Conservation (phyloP, 1,284 basidiomycete species). For the Meripilus lineatus region DNA sequence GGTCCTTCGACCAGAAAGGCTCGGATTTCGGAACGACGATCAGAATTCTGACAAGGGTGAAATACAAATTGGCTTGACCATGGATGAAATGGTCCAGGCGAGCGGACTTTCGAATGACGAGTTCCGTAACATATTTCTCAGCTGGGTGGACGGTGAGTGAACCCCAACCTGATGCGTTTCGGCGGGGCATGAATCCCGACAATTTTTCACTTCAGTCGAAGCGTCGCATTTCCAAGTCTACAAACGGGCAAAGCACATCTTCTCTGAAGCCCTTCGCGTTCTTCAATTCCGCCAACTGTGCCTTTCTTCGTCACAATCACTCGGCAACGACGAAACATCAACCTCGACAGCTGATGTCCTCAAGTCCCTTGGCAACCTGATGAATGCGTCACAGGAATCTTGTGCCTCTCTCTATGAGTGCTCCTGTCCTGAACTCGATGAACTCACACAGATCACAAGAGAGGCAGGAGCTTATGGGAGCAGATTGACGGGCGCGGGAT, state of each 20-base stretch:
- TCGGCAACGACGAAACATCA: conserved; percentile 13
- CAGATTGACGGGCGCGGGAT: conserved; percentile 80
- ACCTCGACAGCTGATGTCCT: conserved; percentile 21
- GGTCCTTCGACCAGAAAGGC: conserved; percentile 30
- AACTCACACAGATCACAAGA: conserved; percentile 55
- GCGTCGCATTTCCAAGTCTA: conserved; percentile 75
- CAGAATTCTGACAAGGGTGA: conserved; percentile 26
- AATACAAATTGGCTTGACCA: conserved; percentile 57
- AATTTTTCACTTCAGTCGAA: conserved; percentile 47
- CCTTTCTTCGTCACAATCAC: conserved; percentile 23
- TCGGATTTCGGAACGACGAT: conserved; percentile 15
- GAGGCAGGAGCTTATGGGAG: conserved; percentile 74
- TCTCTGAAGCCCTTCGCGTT: conserved; percentile 74
- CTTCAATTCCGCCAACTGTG: conserved; percentile 69
- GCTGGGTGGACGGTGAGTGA: conserved; percentile 68
- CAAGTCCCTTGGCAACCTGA: conserved; percentile 59
- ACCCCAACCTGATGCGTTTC: conserved; percentile 7
- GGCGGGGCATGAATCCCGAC: neutral
- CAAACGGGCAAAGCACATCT: conserved; percentile 75
- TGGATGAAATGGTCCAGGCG: conserved; percentile 69
- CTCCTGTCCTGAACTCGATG: conserved; percentile 75
- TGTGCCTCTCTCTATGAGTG: conserved; percentile 71
- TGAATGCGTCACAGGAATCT: conserved; percentile 75
- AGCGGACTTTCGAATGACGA: conserved; percentile 50
- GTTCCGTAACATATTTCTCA: conserved; percentile 67